phyloP scores from a whole-genome alignment of 164 flowering plant species.

The Stephania yunnanensis region DNA sequence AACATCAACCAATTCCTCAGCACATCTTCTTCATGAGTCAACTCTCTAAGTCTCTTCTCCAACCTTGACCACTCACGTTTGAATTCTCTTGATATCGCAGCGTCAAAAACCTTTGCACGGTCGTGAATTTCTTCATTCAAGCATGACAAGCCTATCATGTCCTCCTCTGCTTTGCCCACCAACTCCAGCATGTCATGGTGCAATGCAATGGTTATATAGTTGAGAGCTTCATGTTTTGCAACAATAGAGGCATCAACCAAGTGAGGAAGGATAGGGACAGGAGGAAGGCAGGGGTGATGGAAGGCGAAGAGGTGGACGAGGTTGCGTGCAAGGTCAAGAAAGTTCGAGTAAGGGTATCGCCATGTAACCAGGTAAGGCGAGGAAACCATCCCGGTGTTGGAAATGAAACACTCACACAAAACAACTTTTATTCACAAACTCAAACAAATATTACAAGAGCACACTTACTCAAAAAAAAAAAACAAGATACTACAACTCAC shows the following conservation, averaged over 20 bases:
- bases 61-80: slow-evolving; percentile 28
- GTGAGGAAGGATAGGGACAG: neutral
- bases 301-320: slow-evolving; percentile 30
- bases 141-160: slow-evolving; percentile 25
- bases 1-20: slow-evolving; percentile 39
- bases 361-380: slow-evolving; percentile 37
- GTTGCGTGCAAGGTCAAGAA: slow-evolving; percentile 32
- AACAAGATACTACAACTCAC: too few species aligned
- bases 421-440: too few species aligned
- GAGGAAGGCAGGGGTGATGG: slow-evolving; percentile 32
- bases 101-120: slow-evolving; percentile 14
- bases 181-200: slow-evolving; percentile 32
- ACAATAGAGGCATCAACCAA: slow-evolving; percentile 22
- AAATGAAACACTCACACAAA: too few species aligned
- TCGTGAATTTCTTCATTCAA: slow-evolving; percentile 27
- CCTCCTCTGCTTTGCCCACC: slow-evolving; percentile 18
- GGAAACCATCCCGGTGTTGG: slow-evolving; percentile 31
- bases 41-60: slow-evolving; percentile 20
- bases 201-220: slow-evolving; percentile 30
- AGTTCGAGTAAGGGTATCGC: slow-evolving; percentile 31
- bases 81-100: slow-evolving; percentile 21
- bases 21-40: slow-evolving; percentile 27
- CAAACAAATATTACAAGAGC: too few species aligned
- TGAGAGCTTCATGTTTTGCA: slow-evolving; percentile 42
- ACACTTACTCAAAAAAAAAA: too few species aligned